Conservation (phyloP, 805 yeast species). For the Wickerhamiella allomyrinae region DNA sequence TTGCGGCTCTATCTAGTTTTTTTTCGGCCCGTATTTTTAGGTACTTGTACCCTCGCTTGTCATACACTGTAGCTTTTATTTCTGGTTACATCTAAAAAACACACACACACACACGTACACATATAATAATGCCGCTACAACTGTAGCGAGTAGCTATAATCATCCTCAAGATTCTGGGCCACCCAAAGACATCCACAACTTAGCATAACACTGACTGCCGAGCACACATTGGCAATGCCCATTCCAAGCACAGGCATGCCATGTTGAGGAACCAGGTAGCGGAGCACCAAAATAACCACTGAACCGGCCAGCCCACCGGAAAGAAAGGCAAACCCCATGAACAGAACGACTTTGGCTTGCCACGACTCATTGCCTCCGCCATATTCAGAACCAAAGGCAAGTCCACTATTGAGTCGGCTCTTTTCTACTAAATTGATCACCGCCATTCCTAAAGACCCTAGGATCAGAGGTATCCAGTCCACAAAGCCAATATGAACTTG, state of each 20-base stretch:
- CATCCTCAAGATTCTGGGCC: constrained; percentile 91
- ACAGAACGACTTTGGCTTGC: constrained; percentile 85
- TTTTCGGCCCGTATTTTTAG: too few species aligned
- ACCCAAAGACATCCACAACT: constrained; percentile 87
- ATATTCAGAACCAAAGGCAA: constrained; percentile 26
- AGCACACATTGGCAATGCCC: constrained; percentile 81
- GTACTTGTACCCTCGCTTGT: too few species aligned
- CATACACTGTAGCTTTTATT: too few species aligned
- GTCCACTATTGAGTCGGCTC: constrained; percentile 33
- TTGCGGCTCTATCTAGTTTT: too few species aligned
- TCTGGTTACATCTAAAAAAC: too few species aligned
- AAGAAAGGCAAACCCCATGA: constrained; percentile 79
- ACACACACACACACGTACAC: too few species aligned
- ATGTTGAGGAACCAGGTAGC: constrained; percentile 50
- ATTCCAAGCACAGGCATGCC: constrained; percentile 81
- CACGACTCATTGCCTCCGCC: constrained; percentile 47
- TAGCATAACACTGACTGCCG: constrained; percentile 65
- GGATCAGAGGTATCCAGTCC: constrained; percentile 90
- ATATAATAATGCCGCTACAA: too few species aligned
- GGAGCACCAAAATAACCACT: constrained; percentile 71
- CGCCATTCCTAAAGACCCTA: constrained; percentile 81
- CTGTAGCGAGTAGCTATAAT: constrained; percentile 82
- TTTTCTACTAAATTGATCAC: constrained; percentile 62
- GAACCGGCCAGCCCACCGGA: constrained; percentile 94
- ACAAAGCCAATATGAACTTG: constrained; percentile 76